phyloP scores from a whole-genome alignment of 768 basidiomycete species.

The Pleurotus cornucopiae region DNA sequence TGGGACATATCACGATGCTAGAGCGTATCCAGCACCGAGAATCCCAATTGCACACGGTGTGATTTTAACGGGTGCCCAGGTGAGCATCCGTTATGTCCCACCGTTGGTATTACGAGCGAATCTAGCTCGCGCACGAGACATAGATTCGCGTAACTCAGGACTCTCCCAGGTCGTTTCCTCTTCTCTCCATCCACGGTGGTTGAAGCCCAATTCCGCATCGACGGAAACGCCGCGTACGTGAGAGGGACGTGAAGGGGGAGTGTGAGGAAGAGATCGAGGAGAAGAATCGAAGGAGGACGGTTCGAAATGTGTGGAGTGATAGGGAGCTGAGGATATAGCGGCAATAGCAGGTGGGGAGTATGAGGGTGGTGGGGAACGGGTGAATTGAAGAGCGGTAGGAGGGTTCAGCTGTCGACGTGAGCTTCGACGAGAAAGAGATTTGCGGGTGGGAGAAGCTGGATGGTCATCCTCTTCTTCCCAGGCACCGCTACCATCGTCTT shows the following conservation, averaged over 20 bases:
- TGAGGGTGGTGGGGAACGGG: slow-evolving; percentile 8
- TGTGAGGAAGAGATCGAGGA: slow-evolving; percentile 11
- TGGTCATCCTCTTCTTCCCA: slow-evolving; percentile 66
- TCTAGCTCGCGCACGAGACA: slow-evolving; percentile 61
- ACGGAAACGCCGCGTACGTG: slow-evolving; percentile 26
- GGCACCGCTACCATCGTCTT: slow-evolving; percentile 68
- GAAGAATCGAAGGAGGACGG: slow-evolving; percentile 18
- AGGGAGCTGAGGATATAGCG: slow-evolving; percentile 25
- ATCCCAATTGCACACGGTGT: no score
- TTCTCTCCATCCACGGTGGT: slow-evolving; percentile 29
- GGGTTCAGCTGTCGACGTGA: slow-evolving; percentile 19
- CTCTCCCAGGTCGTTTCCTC: slow-evolving; percentile 54
- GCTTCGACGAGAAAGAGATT: slow-evolving; percentile 19
- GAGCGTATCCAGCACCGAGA: no score
- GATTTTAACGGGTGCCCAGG: not conserved
- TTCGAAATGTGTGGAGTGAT: slow-evolving; percentile 29
- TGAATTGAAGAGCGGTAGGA: slow-evolving; percentile 19
- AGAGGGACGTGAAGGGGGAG: slow-evolving; percentile 15
- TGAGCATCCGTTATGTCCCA: not conserved
- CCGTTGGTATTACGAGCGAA: slow-evolving; percentile 15
- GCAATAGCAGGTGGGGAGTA: slow-evolving; percentile 19
- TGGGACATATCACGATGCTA: no score
- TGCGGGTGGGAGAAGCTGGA: slow-evolving; percentile 19
- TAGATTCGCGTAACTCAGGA: slow-evolving; percentile 63
- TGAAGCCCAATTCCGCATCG: slow-evolving; percentile 24